Evolutionary conservation across 2,329 filamentous ascomycete genomes (phyloP).

Genomic region (Penicillium palitans): DNA sequence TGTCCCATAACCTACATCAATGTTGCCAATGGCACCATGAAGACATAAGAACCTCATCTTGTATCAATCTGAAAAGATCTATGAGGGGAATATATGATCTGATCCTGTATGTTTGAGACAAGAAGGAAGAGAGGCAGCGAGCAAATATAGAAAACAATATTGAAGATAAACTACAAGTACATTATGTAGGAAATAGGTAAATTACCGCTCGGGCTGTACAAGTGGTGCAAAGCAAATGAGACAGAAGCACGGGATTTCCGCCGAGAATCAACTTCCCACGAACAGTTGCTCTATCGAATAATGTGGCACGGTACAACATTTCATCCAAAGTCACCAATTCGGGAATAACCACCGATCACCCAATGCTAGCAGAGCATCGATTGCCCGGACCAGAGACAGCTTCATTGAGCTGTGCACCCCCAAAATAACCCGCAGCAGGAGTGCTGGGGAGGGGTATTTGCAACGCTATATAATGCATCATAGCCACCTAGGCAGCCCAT

Average conservation of each 20-base stretch:
- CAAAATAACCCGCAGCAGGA: not conserved
- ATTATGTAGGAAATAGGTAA: not conserved
- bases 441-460: not conserved
- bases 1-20: conserved; percentile 22
- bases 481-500: not conserved
- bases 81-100: not conserved
- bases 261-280: conserved; percentile 5
- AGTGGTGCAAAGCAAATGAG: not conserved
- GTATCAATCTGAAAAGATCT: conserved; percentile 4
- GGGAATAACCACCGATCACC: conserved; percentile 12
- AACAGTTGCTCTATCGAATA: not conserved
- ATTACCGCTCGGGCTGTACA: conserved; percentile 11
- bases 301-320: conserved; percentile 6
- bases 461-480: conserved; percentile 6
- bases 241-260: conserved; percentile 2
- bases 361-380: conserved; percentile 4
- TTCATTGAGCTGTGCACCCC: conserved; percentile 2
- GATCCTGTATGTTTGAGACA: conserved; percentile 12
- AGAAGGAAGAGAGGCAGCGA: not conserved
- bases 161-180: not conserved
- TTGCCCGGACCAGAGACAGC: not conserved
- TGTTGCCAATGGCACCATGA: conserved; percentile 32
- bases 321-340: not conserved
- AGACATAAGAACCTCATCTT: conserved; percentile 31
- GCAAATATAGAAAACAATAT: not conserved